phyloP scores from a whole-genome alignment of 2,329 filamentous ascomycete genomes.

The Fusarium devonianum region DNA sequence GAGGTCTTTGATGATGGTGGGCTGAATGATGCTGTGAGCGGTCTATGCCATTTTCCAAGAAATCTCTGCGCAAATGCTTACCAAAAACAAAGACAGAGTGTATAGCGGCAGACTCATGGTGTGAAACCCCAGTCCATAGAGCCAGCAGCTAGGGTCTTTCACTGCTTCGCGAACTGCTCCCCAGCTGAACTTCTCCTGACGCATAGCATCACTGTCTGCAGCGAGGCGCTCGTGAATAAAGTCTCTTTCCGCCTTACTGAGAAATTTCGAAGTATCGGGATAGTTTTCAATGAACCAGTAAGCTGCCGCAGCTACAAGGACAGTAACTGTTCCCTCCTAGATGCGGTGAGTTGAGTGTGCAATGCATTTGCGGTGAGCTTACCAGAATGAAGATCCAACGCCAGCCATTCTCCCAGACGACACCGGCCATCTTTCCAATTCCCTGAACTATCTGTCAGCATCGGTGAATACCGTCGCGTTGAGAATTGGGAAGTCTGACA shows the following conservation, averaged over 20 bases:
- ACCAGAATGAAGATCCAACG: constrained; percentile 68
- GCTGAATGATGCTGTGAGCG: constrained; percentile 37
- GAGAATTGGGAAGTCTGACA: constrained; percentile 43
- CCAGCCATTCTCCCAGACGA: constrained; percentile 62
- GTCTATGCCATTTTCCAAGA: rapidly evolving
- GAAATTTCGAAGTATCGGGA: constrained; percentile 64
- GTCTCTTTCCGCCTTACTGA: constrained; percentile 60
- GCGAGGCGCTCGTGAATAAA: constrained; percentile 70
- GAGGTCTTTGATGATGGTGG: constrained; percentile 62
- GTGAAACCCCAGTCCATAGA: constrained; percentile 76
- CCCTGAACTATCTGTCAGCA: constrained; percentile 46
- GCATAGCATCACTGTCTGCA: constrained; percentile 73
- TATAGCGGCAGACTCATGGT: constrained; percentile 72
- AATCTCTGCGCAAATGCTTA: constrained; percentile 39
- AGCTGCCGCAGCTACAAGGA: constrained; percentile 56
- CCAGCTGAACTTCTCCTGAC: constrained; percentile 75
- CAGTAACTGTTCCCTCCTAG: constrained; percentile 63
- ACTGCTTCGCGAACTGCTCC: constrained; percentile 67
- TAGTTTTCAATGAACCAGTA: constrained; percentile 73
- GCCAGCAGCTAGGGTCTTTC: constrained; percentile 73
- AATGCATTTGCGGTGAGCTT: neutral
- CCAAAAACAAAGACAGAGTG: constrained; percentile 62
- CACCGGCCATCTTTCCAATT: constrained; percentile 60
- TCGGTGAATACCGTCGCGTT: rapidly evolving
- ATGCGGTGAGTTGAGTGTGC: neutral